These are phyloP conservation scores for Globisporangium iwayamae DNA, from an alignment of 352 stramenopile genomes.

Conservation along the genomic window DNA sequence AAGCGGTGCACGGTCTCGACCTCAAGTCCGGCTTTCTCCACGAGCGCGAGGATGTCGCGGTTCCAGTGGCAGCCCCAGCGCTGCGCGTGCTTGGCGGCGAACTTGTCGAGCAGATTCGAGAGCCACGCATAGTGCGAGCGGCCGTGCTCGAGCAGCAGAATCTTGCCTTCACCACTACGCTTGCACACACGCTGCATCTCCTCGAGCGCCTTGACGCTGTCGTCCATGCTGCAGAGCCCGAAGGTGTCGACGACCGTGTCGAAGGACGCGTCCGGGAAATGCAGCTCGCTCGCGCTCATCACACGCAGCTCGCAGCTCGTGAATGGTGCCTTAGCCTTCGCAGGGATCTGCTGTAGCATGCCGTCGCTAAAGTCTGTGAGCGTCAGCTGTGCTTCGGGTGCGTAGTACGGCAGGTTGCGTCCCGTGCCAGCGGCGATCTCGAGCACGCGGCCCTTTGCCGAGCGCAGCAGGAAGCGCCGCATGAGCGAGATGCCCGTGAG, in stretches of 20 bases:
- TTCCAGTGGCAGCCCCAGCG: conserved; percentile 98
- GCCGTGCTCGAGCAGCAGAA: conserved; percentile 95
- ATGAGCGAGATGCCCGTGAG: conserved; percentile 80
- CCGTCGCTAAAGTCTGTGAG: conserved; percentile 69
- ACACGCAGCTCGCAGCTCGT: conserved; percentile 36
- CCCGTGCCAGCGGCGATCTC: conserved; percentile 95
- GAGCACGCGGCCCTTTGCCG: conserved; percentile 77
- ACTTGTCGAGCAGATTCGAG: conserved; percentile 90
- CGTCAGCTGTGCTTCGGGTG: conserved; percentile 30
- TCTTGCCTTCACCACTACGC: conserved; percentile 43
- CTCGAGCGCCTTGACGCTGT: conserved; percentile 84
- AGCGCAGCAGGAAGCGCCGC: conserved; percentile 71
- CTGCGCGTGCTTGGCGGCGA: conserved; percentile 88
- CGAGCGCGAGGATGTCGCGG: conserved; percentile 89
- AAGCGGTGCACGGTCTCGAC: conserved; percentile 86
- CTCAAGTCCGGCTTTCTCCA: conserved; percentile 80
- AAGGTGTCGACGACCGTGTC: conserved; percentile 97
- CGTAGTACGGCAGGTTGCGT: conserved; percentile 92
- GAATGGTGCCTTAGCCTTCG: conserved; percentile 18
- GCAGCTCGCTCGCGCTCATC: conserved; percentile 55
- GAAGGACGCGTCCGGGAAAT: conserved; percentile 79
- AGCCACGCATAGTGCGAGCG: conserved; percentile 88
- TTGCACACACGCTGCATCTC: conserved; percentile 95
- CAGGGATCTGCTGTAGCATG: conserved; percentile 69
- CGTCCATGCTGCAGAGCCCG: conserved; percentile 94